Base-by-base conservation (phyloP, 2,329 filamentous ascomycete species). In the Phaeophleospora eucalypticola region DNA sequence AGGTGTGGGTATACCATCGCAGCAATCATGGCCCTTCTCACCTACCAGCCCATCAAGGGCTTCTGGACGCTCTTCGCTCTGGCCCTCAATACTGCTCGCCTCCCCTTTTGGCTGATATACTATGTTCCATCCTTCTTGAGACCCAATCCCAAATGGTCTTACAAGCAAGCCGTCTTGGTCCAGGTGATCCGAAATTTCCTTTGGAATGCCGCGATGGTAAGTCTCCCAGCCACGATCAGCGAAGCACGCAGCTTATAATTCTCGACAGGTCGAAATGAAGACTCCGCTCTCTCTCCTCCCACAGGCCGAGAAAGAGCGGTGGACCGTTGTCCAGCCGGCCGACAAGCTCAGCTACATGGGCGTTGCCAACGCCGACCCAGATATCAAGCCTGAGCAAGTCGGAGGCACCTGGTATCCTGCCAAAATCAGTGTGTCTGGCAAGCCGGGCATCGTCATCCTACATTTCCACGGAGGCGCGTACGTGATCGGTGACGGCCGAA, bases 391-490 rank as follows among this genome's bases (percentile, higher is more conserved):
- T 2, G 59, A 54, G 2, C 56, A 61, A 4, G 64, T 71, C 12
- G 70, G 71, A 16, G 69, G 60, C 7, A 71, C 69, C 2, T 73
- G 71, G 71, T 73, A 69, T 47, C 67, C 71, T 4, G 43, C 48
- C 20, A 43, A 43, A 46, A 52, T 46, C 36, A 46, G 29, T 18
- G 21, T 36, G 34, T 41, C 42, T 27, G 24, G 17, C 12, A 61
- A 44, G 49, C 44, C 33, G 48, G 52, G 18, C 50, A 58, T 42
- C 54, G 66, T 76, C 1, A 56, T 75, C 6, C 60, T 77, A 4
- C 74, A 77, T 48, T 63, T 76, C 44, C 75, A 77, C 54, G 74
- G 74, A 37, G 75, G 75, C 34, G 74, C 70, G 1, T 78, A 68
- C 52, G 68, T 75, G 1, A 58, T 69, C 15, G 72, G 70, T 36